phyloP scores from a whole-genome alignment of 345 rosid species.

The Geranium brycei region DNA sequence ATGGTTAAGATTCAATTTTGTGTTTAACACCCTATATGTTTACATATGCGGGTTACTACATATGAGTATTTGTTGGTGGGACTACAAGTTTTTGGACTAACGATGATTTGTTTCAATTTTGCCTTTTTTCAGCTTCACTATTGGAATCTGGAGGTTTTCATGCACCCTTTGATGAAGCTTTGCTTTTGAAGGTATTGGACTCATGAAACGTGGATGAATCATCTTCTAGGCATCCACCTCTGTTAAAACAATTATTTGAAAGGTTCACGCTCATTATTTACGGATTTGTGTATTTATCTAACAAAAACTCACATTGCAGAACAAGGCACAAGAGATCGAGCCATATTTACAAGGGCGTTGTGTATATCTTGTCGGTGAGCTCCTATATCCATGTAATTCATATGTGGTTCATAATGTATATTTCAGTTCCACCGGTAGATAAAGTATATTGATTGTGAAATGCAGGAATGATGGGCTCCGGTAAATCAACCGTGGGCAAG shows the following conservation, averaged over 20 bases:
- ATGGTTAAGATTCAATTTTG: too few species aligned
- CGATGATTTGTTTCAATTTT: not conserved
- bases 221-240: too few species aligned
- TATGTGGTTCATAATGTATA: not conserved
- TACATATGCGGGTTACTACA: too few species aligned
- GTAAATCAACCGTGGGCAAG: conserved; percentile 81
- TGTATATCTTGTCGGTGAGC: conserved; percentile 91
- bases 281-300: conserved; percentile 12
- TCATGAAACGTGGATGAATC: too few species aligned
- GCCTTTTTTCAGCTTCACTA: conserved; percentile 32
- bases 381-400: conserved; percentile 3
- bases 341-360: conserved; percentile 65
- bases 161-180: not conserved
- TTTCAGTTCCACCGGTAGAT: not conserved
- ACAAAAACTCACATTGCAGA: conserved; percentile 38
- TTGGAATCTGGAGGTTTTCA: not conserved
- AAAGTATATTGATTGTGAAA: not conserved
- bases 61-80: too few species aligned
- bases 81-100: too few species aligned
- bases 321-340: conserved; percentile 54
- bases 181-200: not conserved
- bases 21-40: too few species aligned
- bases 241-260: too few species aligned
- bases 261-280: not conserved
- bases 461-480: not conserved